Conservation (phyloP, 148 eudicot species). For the Talinum fruticosum region DNA sequence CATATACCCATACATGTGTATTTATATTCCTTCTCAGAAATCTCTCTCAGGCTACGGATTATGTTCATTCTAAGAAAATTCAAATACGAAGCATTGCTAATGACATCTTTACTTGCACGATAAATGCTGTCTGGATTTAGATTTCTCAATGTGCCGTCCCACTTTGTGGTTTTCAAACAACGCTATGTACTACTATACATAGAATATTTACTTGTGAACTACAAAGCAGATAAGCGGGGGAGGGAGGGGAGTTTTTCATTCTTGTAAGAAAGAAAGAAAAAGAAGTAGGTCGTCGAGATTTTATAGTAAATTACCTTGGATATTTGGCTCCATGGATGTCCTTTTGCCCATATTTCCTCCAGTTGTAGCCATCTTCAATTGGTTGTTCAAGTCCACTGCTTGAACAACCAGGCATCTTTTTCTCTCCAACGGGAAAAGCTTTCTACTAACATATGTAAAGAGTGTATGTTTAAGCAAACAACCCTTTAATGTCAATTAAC, state of each 20-base stretch:
- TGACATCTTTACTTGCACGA: too few species aligned
- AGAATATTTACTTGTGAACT: neutral
- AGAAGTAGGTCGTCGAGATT: neutral
- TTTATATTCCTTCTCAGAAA: neutral
- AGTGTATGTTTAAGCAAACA: neutral
- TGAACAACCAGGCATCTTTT: slow-evolving; percentile 24
- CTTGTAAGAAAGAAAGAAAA: neutral
- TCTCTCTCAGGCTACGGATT: neutral
- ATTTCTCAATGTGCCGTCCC: too few species aligned
- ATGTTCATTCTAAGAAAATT: too few species aligned
- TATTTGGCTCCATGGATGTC: slow-evolving; percentile 35
- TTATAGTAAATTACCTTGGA: slow-evolving; percentile 30
- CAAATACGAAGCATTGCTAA: too few species aligned
- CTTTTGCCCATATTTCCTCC: slow-evolving; percentile 59
- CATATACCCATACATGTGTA: neutral
- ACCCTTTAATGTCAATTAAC: too few species aligned
- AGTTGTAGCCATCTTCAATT: slow-evolving; percentile 39
- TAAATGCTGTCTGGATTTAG: too few species aligned
- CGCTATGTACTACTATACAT: too few species aligned
- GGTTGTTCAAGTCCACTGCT: slow-evolving; percentile 38
- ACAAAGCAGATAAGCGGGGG: too few species aligned
- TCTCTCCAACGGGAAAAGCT: slow-evolving; percentile 13
- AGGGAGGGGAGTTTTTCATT: too few species aligned
- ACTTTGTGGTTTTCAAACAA: too few species aligned
- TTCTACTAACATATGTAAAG: slow-evolving; percentile 19